Evolutionary conservation across 2,329 filamentous ascomycete species (phyloP), one percentile per base, ranked within the genome.

Genomic region (Monosporascus sp.): DNA sequence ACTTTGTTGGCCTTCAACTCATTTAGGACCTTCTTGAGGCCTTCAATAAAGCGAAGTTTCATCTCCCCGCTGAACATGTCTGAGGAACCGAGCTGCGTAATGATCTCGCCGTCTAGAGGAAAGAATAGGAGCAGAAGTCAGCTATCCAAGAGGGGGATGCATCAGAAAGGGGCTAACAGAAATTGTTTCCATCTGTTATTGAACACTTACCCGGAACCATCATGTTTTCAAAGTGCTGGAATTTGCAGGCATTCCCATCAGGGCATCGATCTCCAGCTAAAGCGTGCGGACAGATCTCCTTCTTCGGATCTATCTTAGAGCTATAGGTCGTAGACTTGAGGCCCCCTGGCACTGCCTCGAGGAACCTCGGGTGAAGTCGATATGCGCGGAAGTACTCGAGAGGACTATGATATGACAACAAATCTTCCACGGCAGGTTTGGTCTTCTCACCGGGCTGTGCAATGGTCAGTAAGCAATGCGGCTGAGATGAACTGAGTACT

Each of bases 281-380:
- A 70, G 96, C 89, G 63, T 83, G 86, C 38, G 84, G 86, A 70
- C 94, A 99, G 48, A 97, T 66, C 56, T 82, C 81, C 61, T 81
- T 85, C 55, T 83, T 78, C 24, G 85, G 78, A 67, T 97, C 85
- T 71, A 99, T 96, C 61, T 85, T 86, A 71, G 96, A 89, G 73
- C 90, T 97, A 74, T 93, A 97, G 44, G 92, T 97, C 75, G 95
- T 79, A 58, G 94, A 97, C 66, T 88, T 86, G 66, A 91, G 86
- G 44, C 93, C 93, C 57, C 86, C 87, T 52, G 82, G 68, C 53
- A 96, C 84, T 52, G 82, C 75, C 48, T 86, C 70, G 59, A 78
- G 75, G 72, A 85, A 97, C 49, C 82, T 77, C 34, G 90, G 89
- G 67, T 97, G 92, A 68, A 93, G 97, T 61, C 93, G 90, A 72